These are phyloP conservation scores for Akebia trifoliata DNA, from an alignment of 164 flowering plant genomes.

Conservation along the genomic window DNA sequence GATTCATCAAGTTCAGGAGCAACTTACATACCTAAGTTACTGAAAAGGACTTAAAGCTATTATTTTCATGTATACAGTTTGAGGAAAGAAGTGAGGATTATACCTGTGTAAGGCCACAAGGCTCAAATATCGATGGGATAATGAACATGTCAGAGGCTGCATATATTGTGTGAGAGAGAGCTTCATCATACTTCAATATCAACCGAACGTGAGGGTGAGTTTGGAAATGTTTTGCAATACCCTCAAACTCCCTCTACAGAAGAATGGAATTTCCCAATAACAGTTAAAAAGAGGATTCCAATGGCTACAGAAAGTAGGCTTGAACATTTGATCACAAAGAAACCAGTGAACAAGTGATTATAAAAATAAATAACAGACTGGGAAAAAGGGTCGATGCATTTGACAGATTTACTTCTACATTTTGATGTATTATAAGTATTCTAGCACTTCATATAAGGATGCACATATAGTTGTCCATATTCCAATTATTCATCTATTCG, in stretches of 20 bases:
- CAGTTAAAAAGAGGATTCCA: background rate
- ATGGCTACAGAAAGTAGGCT: background rate
- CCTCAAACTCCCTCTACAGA: conserved; percentile 86
- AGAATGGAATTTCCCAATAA: conserved; percentile 7
- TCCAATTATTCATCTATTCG: no score
- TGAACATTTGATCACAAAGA: background rate
- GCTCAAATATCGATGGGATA: conserved; percentile 95
- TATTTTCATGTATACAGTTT: background rate
- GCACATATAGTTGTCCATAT: no score
- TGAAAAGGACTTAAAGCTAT: background rate
- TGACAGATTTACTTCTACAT: no score
- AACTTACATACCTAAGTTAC: background rate
- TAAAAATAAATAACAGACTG: no score
- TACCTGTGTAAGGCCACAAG: conserved; percentile 99
- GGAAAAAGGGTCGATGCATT: no score
- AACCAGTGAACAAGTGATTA: no score
- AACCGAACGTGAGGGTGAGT: conserved; percentile 63
- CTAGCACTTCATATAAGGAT: no score
- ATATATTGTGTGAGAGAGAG: conserved; percentile 74
- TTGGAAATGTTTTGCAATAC: conserved; percentile 66
- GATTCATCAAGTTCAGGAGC: no score
- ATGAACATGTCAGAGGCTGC: conserved; percentile 94
- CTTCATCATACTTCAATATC: conserved; percentile 85
- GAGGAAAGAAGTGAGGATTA: background rate
- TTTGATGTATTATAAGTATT: no score